These are phyloP conservation scores for Oryza officinalis DNA, from an alignment of 176 grass and related monocot genomes.

Conservation along the genomic window DNA sequence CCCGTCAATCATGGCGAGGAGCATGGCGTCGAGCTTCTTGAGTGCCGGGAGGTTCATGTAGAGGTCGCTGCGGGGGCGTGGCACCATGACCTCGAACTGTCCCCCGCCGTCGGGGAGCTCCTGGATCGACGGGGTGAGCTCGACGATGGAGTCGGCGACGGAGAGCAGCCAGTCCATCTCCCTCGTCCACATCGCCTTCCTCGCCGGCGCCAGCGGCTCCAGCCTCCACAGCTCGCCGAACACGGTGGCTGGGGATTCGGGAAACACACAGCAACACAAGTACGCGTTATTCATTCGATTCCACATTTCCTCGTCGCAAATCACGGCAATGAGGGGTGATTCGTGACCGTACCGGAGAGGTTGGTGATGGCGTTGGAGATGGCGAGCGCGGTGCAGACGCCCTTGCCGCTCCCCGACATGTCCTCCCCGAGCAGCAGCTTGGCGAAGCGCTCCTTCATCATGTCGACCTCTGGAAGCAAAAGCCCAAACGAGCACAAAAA, in stretches of 20 bases:
- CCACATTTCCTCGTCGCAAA: neutral
- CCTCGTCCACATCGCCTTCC: conserved; percentile 94
- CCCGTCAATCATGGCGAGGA: conserved; percentile 83
- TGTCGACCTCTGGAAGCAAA: conserved; percentile 69
- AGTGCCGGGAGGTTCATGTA: conserved; percentile 97
- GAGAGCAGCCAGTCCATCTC: conserved; percentile 97
- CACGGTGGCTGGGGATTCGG: conserved; percentile 63
- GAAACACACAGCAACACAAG: neutral
- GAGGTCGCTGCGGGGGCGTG: conserved; percentile 75
- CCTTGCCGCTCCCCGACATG: conserved; percentile 98
- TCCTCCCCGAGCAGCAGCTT: conserved; percentile 98
- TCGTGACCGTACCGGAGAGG: conserved; percentile 65
- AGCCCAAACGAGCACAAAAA: neutral
- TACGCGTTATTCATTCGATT: no score
- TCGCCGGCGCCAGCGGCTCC: conserved; percentile 76
- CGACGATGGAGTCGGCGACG: conserved; percentile 89
- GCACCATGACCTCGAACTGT: conserved; percentile 95
- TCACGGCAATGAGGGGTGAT: conserved; percentile 29
- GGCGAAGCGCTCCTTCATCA: conserved; percentile 99
- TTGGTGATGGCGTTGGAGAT: conserved; percentile 99
- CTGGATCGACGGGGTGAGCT: conserved; percentile 87
- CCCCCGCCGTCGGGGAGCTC: conserved; percentile 83
- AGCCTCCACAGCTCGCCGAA: conserved; percentile 99
- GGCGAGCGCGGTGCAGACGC: conserved; percentile 96
- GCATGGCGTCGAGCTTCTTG: conserved; percentile 96